Conservation (phyloP, 179 eudicot genomes). For the Beta macrorhiza region DNA sequence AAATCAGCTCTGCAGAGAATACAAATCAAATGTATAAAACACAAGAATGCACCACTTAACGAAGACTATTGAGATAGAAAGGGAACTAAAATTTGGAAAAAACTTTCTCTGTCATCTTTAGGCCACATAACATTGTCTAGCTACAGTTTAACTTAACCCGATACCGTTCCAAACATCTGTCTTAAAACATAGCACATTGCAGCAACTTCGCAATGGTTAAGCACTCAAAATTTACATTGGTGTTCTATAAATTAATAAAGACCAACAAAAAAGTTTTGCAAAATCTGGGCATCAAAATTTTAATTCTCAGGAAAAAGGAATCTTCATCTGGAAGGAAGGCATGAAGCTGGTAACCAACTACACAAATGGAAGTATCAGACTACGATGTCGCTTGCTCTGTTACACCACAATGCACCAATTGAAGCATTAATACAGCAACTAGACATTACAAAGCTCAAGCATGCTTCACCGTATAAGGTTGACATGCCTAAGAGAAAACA, state of each 20-base stretch:
- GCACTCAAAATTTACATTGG: not conserved
- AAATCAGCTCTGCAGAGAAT: slow-evolving; percentile 61
- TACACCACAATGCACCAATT: not conserved
- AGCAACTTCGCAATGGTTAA: slow-evolving; percentile 3
- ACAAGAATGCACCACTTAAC: slow-evolving; percentile 7
- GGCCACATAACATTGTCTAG: not conserved
- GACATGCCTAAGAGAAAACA: not conserved
- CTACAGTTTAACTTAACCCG: not conserved
- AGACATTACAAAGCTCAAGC: not conserved
- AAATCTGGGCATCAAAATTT: not conserved
- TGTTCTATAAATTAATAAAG: not conserved
- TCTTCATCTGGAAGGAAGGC: not conserved
- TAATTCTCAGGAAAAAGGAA: not conserved
- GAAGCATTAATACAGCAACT: not conserved
- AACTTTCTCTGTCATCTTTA: not conserved
- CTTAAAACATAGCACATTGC: slow-evolving; percentile 2
- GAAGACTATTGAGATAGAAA: slow-evolving; percentile 3
- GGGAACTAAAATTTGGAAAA: not conserved
- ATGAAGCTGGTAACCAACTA: not conserved
- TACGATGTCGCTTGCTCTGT: not conserved
- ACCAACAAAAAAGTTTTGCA: not conserved
- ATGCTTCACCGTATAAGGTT: not conserved
- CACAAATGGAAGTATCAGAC: not conserved
- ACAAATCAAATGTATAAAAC: slow-evolving; percentile 16
- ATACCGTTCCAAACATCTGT: not conserved